Base-by-base conservation (phyloP, 1,284 basidiomycete species). In the Heterobasidion occidentale region DNA sequence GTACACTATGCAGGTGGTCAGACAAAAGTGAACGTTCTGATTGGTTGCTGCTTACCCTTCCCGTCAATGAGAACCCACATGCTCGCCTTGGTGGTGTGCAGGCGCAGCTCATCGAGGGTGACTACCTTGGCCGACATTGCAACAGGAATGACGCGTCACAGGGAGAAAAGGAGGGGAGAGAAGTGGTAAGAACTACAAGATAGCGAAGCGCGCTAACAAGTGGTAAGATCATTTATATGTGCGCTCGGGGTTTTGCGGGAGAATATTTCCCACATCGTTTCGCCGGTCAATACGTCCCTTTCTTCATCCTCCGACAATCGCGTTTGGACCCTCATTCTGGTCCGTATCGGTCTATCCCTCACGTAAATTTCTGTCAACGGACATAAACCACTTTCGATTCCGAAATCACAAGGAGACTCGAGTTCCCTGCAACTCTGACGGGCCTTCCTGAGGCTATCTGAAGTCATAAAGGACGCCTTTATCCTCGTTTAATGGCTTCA, bases 51-150 rank as follows among this genome's bases (percentile, higher is more conserved):
- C 80, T 56, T 58, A 91, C 90, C 91, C 71, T 95, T 95, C 66
- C 83, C 85, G 69, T 88, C 83, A 64, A 97, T 74, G 64, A 94
- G 81, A 67, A 94, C 69, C 74, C 85, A 94, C 62, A 94, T 74
- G 65, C 75, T 83, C 59, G 92, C 83, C 72, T 88, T 88, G 56
- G 77, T 77, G 63, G 73, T 81, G 80, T 94, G 81, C 58, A 79
- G 75, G 66, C 90, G 82, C 70, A 94, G 84, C 70, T 92, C 81
- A 47, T 86, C 84, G 70, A 80, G 74, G 60, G 86, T 86, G 71
- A 92, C 72, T 59, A 80, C 73, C 70, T 83, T 88, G 61, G 74
- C 65, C 53, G 70, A 56, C 68, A 74, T 71, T 58, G 61, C 58
- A 60, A 51, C 44, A 59, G 44, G 59, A 64, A 62, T 55, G 59